phyloP scores from a whole-genome alignment of 441 rosid species.

The Manihot esculenta region DNA sequence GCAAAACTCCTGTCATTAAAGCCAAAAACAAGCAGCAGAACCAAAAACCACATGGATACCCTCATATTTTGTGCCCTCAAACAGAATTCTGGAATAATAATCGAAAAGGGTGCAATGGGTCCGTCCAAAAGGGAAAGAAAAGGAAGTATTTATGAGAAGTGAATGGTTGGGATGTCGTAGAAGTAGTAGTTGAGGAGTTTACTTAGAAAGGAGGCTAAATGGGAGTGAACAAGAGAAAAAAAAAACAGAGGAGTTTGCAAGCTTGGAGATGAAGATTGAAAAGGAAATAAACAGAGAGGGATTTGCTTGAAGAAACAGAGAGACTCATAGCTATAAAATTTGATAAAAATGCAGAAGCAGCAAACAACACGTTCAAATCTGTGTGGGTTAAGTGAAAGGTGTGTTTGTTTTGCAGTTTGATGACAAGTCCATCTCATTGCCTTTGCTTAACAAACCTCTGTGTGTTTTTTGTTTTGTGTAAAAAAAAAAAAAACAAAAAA shows the following conservation, averaged over 20 bases:
- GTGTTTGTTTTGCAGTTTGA: conserved; percentile 43
- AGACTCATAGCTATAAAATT: not conserved
- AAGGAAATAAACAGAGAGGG: conserved; percentile 31
- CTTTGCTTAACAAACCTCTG: not conserved
- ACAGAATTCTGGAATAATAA: conserved; percentile 2
- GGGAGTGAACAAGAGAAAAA: conserved; percentile 14
- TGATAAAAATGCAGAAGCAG: not conserved
- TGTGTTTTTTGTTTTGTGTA: no score
- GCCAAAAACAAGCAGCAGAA: conserved; percentile 29
- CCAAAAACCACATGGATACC: conserved; percentile 30
- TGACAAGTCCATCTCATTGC: conserved; percentile 37
- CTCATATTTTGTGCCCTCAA: conserved; percentile 33
- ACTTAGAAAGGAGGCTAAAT: conserved; percentile 51
- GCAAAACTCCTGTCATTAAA: conserved; percentile 30
- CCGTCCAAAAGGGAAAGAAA: conserved; percentile 18
- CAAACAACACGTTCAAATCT: not conserved
- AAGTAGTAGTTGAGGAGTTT: conserved; percentile 69
- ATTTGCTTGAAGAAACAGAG: conserved; percentile 73
- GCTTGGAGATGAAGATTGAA: conserved; percentile 29
- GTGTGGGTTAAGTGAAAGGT: conserved; percentile 36
- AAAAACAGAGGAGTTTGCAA: conserved; percentile 12
- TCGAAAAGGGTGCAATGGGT: conserved; percentile 8
- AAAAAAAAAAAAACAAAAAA: no score
- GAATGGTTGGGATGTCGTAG: conserved; percentile 65
- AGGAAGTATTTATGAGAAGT: conserved; percentile 38